Conservation (phyloP, 805 yeast genomes). For the Scheffersomyces ergatensis region DNA sequence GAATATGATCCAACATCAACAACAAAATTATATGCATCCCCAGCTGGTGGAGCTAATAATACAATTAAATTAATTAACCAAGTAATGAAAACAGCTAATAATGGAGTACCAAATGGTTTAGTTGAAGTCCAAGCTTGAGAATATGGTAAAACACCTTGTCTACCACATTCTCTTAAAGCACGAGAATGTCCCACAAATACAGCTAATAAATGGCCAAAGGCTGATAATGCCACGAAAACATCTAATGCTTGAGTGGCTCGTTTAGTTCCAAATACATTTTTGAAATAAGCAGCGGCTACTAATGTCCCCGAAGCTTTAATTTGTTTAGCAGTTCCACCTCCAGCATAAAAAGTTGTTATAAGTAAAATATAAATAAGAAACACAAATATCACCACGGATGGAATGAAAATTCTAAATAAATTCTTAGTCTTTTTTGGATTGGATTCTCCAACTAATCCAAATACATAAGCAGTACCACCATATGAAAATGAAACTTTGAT, state of each 20-base stretch:
- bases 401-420: constrained; percentile 24
- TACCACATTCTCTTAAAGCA: constrained; percentile 29
- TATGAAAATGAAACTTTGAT: constrained; percentile 44
- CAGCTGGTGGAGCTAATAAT: constrained; percentile 31
- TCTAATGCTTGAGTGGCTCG: constrained; percentile 19
- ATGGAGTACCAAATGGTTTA: constrained; percentile 30
- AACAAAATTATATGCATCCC: constrained; percentile 31
- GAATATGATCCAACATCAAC: constrained; percentile 30
- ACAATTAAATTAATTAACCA: constrained; percentile 24
- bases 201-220: constrained; percentile 28
- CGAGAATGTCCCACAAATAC: constrained; percentile 28
- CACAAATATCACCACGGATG: constrained; percentile 26
- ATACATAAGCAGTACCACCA: constrained; percentile 39
- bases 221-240: constrained; percentile 27
- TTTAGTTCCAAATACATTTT: constrained; percentile 26
- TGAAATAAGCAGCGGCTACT: constrained; percentile 27
- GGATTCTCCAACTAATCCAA: constrained; percentile 33
- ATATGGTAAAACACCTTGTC: constrained; percentile 32
- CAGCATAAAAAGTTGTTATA: constrained; percentile 32
- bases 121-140: constrained; percentile 25
- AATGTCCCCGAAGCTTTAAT: constrained; percentile 12
- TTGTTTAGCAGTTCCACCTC: constrained; percentile 2
- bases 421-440: constrained; percentile 22
- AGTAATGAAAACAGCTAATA: constrained; percentile 21
- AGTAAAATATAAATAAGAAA: constrained; percentile 29